A percentile compares a stretch with the other conserved stretches of the same genome.
These are phyloP conservation scores for Colletotrichum acutatum DNA, from an alignment of 2,329 filamentous ascomycete species.

Conservation along the genomic window DNA sequence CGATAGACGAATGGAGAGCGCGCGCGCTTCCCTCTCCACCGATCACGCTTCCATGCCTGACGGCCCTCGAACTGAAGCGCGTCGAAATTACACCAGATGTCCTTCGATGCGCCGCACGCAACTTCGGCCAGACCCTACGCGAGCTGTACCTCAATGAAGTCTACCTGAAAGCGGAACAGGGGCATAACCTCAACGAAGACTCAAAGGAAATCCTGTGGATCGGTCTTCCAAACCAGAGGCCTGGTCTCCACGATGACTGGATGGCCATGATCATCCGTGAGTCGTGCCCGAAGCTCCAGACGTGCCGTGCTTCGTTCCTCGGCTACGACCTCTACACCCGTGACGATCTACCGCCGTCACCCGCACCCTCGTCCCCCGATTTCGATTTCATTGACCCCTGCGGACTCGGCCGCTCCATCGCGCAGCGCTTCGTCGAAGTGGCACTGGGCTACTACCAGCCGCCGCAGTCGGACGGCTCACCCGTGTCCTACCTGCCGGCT, in stretches of 20 bases:
- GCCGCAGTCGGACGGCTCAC: slow-evolving; percentile 41
- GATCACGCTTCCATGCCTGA: slow-evolving; percentile 50
- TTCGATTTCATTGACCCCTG: slow-evolving; percentile 57
- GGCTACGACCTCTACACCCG: slow-evolving; percentile 54
- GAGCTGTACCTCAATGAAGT: slow-evolving; percentile 59
- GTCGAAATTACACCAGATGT: slow-evolving; percentile 51
- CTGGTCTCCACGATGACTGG: slow-evolving; percentile 51
- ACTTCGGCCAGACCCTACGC: slow-evolving; percentile 51
- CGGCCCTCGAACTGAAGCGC: slow-evolving; percentile 55
- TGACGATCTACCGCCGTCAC: slow-evolving; percentile 42
- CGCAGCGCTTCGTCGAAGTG: slow-evolving; percentile 60
- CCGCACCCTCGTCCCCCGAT: slow-evolving; percentile 33
- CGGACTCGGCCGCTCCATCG: slow-evolving; percentile 51
- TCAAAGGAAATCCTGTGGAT: slow-evolving; percentile 54
- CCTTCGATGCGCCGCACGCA: slow-evolving; percentile 47
- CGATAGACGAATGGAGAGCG: slow-evolving; percentile 52
- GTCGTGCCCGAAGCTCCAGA: slow-evolving; percentile 47
- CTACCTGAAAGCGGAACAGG: slow-evolving; percentile 55
- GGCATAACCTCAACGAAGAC: slow-evolving; percentile 45
- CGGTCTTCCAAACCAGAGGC: slow-evolving; percentile 55
- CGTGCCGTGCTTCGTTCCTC: slow-evolving; percentile 57
- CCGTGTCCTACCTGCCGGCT: slow-evolving; percentile 30
- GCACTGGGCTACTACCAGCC: slow-evolving; percentile 53
- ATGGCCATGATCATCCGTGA: slow-evolving; percentile 54
- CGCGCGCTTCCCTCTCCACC: slow-evolving; percentile 51